Evolutionary conservation across 202 grass and related monocot genomes (phyloP).

Genomic region (Carex arenaria): DNA sequence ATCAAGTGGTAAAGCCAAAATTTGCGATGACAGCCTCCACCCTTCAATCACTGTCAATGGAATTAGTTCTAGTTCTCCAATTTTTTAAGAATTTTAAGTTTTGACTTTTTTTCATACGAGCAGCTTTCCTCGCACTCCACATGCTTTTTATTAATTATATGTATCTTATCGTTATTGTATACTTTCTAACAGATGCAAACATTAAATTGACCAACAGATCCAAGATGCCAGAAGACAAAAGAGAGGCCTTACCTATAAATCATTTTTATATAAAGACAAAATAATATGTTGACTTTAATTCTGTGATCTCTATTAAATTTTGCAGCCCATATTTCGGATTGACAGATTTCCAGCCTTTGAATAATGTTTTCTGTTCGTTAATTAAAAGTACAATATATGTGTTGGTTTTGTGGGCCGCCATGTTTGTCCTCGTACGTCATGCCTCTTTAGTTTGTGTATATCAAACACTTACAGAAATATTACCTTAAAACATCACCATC

Average conservation of each 20-base stretch:
- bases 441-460: neutral
- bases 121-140: neutral
- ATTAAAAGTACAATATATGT: neutral
- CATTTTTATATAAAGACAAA: too few species aligned
- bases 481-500: neutral
- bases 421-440: constrained; percentile 9
- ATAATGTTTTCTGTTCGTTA: neutral
- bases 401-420: neutral
- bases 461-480: neutral
- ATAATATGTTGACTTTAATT: neutral
- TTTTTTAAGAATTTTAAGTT: neutral
- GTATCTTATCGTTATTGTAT: neutral
- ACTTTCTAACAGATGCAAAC: neutral
- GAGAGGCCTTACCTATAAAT: neutral
- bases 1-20: too few species aligned
- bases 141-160: neutral
- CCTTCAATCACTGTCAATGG: too few species aligned
- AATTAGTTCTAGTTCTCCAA: neutral
- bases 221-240: neutral
- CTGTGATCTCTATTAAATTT: neutral
- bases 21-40: too few species aligned
- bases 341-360: neutral
- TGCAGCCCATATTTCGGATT: neutral
- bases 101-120: neutral
- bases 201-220: neutral